Conservation (phyloP, 2,329 filamentous ascomycete genomes). For the Pyrenophora tritici-repentis region DNA sequence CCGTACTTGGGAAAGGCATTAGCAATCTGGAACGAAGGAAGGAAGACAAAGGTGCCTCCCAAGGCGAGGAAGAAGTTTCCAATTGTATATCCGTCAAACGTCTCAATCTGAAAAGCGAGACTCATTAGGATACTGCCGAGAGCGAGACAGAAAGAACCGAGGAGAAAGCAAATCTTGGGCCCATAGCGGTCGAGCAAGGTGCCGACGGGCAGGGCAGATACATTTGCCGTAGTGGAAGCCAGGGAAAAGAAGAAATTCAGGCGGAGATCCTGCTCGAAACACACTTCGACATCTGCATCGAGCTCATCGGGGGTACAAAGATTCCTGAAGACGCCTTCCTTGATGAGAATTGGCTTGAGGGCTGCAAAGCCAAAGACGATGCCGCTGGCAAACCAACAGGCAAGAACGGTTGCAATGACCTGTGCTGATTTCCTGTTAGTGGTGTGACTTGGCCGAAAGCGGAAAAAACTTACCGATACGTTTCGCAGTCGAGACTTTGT, state of each 20-base stretch:
- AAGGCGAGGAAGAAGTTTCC: slow-evolving; percentile 78
- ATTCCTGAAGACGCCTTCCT: slow-evolving; percentile 46
- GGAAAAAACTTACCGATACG: slow-evolving; percentile 36
- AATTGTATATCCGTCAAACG: slow-evolving; percentile 60
- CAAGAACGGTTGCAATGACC: slow-evolving; percentile 42
- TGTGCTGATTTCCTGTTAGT: slow-evolving; percentile 35
- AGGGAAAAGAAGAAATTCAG: slow-evolving; percentile 47
- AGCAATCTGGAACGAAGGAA: slow-evolving; percentile 81
- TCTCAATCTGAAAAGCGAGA: slow-evolving; percentile 42
- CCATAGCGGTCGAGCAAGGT: slow-evolving; percentile 47
- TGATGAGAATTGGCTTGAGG: slow-evolving; percentile 48
- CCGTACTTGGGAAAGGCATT: slow-evolving; percentile 80
- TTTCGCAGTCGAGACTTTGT: slow-evolving; percentile 52
- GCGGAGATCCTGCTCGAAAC: slow-evolving; percentile 48
- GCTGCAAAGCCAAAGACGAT: slow-evolving; percentile 50
- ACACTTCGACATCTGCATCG: slow-evolving; percentile 40
- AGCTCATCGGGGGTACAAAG: slow-evolving; percentile 45
- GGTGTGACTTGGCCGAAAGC: no score
- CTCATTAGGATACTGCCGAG: slow-evolving; percentile 45
- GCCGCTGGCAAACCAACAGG: slow-evolving; percentile 48
- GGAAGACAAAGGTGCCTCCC: slow-evolving; percentile 81
- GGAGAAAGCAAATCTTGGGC: slow-evolving; percentile 39
- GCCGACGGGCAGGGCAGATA: slow-evolving; percentile 46
- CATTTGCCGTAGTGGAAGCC: slow-evolving; percentile 47
- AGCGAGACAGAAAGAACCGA: slow-evolving; percentile 40